These are phyloP conservation scores for Cantharellus cinnabarinus DNA, from an alignment of 768 basidiomycete species.

Conservation along the genomic window DNA sequence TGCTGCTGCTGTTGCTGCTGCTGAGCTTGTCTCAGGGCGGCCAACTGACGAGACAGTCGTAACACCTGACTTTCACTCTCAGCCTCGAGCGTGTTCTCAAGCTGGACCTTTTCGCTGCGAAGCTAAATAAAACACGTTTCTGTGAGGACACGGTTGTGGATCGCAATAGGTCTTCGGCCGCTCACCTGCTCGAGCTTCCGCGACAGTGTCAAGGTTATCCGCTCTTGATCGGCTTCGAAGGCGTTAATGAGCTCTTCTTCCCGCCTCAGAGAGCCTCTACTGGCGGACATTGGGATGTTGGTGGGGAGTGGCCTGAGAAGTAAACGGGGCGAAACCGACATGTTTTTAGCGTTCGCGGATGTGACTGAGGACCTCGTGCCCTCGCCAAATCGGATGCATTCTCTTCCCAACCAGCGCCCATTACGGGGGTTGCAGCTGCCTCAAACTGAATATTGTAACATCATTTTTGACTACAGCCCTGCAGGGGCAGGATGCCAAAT, in stretches of 20 bases:
- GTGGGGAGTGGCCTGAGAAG: background rate
- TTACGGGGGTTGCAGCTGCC: too few relatives aligned
- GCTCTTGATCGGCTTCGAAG: slow-evolving; percentile 79
- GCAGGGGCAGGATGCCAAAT: too few relatives aligned
- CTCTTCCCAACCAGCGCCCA: too few relatives aligned
- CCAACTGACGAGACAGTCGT: slow-evolving; percentile 46
- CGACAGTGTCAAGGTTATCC: slow-evolving; percentile 65
- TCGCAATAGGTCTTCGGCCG: background rate
- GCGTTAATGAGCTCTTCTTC: slow-evolving; percentile 70
- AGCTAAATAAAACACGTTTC: slow-evolving; percentile 24
- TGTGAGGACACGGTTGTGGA: background rate
- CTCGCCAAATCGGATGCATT: too few relatives aligned
- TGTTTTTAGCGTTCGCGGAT: background rate
- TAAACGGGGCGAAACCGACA: background rate
- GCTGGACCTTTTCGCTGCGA: slow-evolving; percentile 63
- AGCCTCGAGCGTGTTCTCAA: slow-evolving; percentile 66
- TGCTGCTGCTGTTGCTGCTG: slow-evolving; percentile 24
- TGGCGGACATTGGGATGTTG: background rate
- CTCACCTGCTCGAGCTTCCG: slow-evolving; percentile 67
- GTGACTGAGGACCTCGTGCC: too few relatives aligned
- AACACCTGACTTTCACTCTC: slow-evolving; percentile 78
- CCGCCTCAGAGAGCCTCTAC: background rate
- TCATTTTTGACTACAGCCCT: too few relatives aligned
- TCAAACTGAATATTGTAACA: too few relatives aligned
- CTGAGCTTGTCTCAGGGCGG: slow-evolving; percentile 39